Base-by-base conservation (phyloP, 305 asterid species). In the Fraxinus baroniana region DNA sequence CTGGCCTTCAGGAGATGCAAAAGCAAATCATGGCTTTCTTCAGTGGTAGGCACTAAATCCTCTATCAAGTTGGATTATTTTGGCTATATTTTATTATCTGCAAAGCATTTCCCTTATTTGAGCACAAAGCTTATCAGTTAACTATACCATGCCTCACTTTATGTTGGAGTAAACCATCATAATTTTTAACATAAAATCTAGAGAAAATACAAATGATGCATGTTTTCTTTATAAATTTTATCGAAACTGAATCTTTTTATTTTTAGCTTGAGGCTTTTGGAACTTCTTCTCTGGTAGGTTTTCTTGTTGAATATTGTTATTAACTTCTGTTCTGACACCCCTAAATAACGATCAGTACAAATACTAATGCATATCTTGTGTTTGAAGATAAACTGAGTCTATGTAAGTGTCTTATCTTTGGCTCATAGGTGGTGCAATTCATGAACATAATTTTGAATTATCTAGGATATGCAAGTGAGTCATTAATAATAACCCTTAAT, bases 1-100 rank as follows among this genome's bases (percentile, higher is more conserved):
- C 91, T 71, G 93, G 87, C 83, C 90, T 93, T 81, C 93, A 85
- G 80, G 94, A 90, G 80, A 92, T 90, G 86, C 93, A 85, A 76
- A 90, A 82, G 79, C 91, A 85, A 57, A 84, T 94, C 24, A 80
- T 90, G 86, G 90, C 83, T n/a, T 91, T 96, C 84, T 88, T 94
- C 85, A 81, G 86, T 37, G 98, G 99, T 95, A 88, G 84, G 89
- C 68, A n/a, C 77, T 87, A n/a, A 20, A 62, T 72, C 64, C 28
- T 26, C 36, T 10, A 62, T 62, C 17, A 7, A 62, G 32, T 60
- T 7, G 70, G 89, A 79, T 76, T 81, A 20, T 13, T 49, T 24
- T 74, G 32, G 39, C 22, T 74, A 24, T 78, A 20, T 55, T 85
- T 74, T 52, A 12, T 84, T 39, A 3, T 73, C 37, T 82, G 68